Conservation (phyloP, 202 grass and related monocot species). For the Brachypodium distachyon region DNA sequence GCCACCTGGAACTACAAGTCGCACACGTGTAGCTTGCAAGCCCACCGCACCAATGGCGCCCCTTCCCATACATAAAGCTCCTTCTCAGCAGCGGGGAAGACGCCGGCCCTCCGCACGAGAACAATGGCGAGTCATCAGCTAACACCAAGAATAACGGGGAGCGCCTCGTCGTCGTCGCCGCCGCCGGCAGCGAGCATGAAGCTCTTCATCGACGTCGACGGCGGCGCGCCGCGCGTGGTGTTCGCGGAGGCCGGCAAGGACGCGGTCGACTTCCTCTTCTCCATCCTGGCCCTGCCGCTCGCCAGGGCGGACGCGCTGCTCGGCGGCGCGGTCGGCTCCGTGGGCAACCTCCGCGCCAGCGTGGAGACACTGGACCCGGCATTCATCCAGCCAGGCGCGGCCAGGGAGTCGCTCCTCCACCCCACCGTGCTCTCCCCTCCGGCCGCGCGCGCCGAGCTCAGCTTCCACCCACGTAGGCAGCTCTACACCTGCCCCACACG, state of each 20-base stretch:
- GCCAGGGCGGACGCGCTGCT: slow-evolving; percentile 5
- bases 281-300: slow-evolving; percentile 17
- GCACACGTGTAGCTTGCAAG: not conserved
- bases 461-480: not conserved
- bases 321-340: slow-evolving; percentile 15
- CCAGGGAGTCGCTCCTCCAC: not conserved
- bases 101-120: not conserved
- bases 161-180: too few species aligned
- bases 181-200: slow-evolving; percentile 11
- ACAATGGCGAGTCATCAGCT: not conserved
- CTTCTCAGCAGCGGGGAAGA: not conserved
- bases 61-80: not conserved
- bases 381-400: not conserved
- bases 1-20: not conserved
- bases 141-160: not conserved
- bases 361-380: slow-evolving; percentile 5
- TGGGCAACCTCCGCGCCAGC: slow-evolving; percentile 28
- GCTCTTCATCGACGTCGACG: slow-evolving; percentile 33
- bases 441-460: not conserved
- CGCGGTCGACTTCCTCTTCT: slow-evolving; percentile 30
- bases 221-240: not conserved
- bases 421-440: not conserved
- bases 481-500: not conserved
- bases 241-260: slow-evolving; percentile 31
- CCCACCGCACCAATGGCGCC: too few species aligned